These are phyloP conservation scores for Epichloe baconii DNA, from an alignment of 2,329 filamentous ascomycete genomes.

Conservation along the genomic window DNA sequence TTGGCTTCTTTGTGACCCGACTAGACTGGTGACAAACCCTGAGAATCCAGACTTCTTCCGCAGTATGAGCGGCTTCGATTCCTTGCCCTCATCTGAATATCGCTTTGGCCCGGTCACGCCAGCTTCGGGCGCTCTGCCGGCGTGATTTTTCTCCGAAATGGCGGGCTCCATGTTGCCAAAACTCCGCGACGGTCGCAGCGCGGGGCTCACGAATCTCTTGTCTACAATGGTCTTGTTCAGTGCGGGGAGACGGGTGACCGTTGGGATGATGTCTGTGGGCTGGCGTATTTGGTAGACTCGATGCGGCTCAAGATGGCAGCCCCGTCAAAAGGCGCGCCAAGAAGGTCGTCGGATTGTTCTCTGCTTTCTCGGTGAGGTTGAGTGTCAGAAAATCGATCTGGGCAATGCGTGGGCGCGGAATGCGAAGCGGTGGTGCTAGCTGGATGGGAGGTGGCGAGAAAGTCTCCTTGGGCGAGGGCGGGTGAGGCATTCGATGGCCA, in stretches of 20 bases:
- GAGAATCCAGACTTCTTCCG: constrained; percentile 85
- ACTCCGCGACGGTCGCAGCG: constrained; percentile 52
- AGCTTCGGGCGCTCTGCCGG: constrained; percentile 26
- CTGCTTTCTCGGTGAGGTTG: constrained; percentile 9
- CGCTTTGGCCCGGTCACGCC: constrained; percentile 47
- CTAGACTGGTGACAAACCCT: constrained; percentile 70
- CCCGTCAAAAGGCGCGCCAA: constrained; percentile 54
- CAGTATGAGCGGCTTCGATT: constrained; percentile 45
- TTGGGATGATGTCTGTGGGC: constrained; percentile 19
- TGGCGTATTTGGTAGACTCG: constrained; percentile 34
- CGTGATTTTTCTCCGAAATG: constrained; percentile 24
- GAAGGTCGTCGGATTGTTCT: constrained; percentile 41
- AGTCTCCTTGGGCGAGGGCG: constrained; percentile 31
- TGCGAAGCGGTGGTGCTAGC: constrained; percentile 4
- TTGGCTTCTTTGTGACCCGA: constrained; percentile 76
- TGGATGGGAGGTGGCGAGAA: constrained; percentile 21
- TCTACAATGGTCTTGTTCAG: constrained; percentile 40
- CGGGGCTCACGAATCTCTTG: constrained; percentile 35
- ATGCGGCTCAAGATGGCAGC: constrained; percentile 47
- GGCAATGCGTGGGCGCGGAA: constrained; percentile 8
- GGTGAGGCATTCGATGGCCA: constrained; percentile 35
- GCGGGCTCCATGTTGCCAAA: constrained; percentile 23
- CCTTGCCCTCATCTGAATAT: constrained; percentile 65
- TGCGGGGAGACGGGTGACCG: constrained; percentile 18
- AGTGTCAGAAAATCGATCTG: constrained; percentile 11